Evolutionary conservation across 108 stramenopile genomes (phyloP).

Genomic region (Nitzschia sp.): DNA sequence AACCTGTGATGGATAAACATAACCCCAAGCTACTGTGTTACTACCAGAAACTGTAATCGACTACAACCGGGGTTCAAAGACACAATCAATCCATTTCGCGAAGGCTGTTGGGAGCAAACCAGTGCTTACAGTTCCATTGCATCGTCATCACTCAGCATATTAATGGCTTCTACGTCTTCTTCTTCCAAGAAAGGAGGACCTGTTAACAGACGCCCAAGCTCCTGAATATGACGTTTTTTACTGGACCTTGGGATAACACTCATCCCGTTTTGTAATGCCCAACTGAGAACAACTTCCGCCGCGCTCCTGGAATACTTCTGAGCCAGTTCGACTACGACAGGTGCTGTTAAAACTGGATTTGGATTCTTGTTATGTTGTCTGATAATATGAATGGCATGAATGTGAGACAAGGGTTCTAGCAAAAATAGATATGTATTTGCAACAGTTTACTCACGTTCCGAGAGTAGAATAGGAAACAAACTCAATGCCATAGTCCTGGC

Average conservation of each 20-base stretch:
- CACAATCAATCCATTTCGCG: no score
- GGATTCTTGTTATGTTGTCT: constrained; percentile 13
- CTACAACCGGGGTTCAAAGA: no score
- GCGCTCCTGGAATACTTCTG: constrained; percentile 29
- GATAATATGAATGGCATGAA: not conserved
- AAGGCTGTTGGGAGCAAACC: no score
- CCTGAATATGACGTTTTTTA: constrained; percentile 42
- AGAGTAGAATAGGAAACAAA: constrained; percentile 61
- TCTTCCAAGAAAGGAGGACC: constrained; percentile 34
- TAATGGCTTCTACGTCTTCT: constrained; percentile 35
- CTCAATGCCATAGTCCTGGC: constrained; percentile 48
- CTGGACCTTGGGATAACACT: constrained; percentile 57
- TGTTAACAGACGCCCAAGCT: constrained; percentile 32
- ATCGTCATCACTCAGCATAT: constrained; percentile 32
- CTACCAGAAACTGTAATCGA: no score
- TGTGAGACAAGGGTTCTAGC: no score
- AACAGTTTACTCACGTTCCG: constrained; percentile 26
- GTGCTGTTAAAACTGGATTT: constrained; percentile 43
- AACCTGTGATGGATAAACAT: no score
- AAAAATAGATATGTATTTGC: not conserved
- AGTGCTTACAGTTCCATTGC: constrained; percentile 14
- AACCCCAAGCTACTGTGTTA: no score
- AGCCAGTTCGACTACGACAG: constrained; percentile 25
- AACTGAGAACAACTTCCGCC: constrained; percentile 54
- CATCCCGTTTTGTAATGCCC: constrained; percentile 51